Conservation (phyloP, 768 basidiomycete genomes). For the Panus rudis region DNA sequence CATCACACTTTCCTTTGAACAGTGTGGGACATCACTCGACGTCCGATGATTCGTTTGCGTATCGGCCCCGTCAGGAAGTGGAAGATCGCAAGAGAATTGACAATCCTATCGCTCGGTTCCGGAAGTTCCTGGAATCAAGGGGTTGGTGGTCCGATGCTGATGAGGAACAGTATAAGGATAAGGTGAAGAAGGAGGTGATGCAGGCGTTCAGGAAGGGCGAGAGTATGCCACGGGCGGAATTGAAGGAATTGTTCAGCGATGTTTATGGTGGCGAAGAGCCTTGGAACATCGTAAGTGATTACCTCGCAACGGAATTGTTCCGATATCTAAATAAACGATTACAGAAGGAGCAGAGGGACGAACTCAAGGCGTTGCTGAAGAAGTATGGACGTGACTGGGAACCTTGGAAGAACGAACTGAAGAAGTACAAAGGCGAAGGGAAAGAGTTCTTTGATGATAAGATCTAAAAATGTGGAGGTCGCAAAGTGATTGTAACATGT, state of each 20-base stretch:
- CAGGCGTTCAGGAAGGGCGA: constrained; percentile 75
- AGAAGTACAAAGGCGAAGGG: constrained; percentile 68
- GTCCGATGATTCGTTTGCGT: constrained; percentile 93
- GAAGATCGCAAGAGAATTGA: constrained; percentile 89
- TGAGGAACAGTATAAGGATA: constrained; percentile 64
- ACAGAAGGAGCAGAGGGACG: constrained; percentile 79
- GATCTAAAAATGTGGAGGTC: too few relatives aligned
- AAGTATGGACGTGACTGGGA: constrained; percentile 88
- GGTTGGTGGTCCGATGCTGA: constrained; percentile 81
- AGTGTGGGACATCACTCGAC: constrained; percentile 94
- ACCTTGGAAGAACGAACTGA: constrained; percentile 77
- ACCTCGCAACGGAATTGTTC: constrained; percentile 3
- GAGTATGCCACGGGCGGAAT: constrained; percentile 52
- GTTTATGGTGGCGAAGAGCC: constrained; percentile 83
- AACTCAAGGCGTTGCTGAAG: constrained; percentile 61
- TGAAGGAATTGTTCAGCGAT: constrained; percentile 81
- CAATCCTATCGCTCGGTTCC: constrained; percentile 80
- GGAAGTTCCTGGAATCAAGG: constrained; percentile 74
- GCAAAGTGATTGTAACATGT: too few relatives aligned
- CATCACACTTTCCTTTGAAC: constrained; percentile 2
- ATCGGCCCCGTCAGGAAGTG: constrained; percentile 83
- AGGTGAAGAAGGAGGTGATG: constrained; percentile 69
- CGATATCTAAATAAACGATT: too few relatives aligned
- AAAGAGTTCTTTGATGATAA: constrained; percentile 37
- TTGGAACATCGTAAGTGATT: constrained; percentile 78